Conservation (phyloP, 176 grass and related monocot genomes). For the Areca catechu region DNA sequence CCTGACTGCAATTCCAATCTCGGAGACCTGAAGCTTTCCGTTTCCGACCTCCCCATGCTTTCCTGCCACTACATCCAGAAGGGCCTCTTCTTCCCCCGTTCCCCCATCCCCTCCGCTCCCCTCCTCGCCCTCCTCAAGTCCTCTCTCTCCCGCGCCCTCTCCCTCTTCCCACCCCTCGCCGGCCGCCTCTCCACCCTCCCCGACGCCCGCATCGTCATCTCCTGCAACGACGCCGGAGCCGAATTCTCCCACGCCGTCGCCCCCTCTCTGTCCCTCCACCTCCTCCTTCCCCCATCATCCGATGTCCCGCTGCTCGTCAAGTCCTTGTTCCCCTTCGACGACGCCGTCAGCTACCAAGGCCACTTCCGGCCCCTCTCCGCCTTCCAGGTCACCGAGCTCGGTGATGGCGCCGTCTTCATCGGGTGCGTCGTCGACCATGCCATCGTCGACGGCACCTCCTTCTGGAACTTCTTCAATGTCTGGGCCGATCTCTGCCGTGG, state of each 20-base stretch:
- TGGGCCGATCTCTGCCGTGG: slow-evolving; percentile 81
- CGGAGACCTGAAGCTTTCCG: slow-evolving; percentile 62
- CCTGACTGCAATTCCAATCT: slow-evolving; percentile 39
- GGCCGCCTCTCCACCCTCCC: slow-evolving; percentile 67
- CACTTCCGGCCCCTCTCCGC: slow-evolving; percentile 67
- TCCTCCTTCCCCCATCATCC: slow-evolving; percentile 42
- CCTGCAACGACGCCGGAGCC: slow-evolving; percentile 70
- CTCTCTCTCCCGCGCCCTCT: slow-evolving; percentile 53
- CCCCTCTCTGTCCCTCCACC: slow-evolving; percentile 26
- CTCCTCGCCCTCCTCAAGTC: slow-evolving; percentile 51
- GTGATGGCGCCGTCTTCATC: slow-evolving; percentile 71
- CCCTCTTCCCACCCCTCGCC: slow-evolving; percentile 48
- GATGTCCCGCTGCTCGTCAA: slow-evolving; percentile 62
- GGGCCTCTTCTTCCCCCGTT: slow-evolving; percentile 71
- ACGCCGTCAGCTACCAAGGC: slow-evolving; percentile 65
- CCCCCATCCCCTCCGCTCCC: slow-evolving; percentile 40
- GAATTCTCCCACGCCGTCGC: slow-evolving; percentile 62
- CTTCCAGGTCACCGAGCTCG: slow-evolving; percentile 84
- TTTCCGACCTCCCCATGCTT: slow-evolving; percentile 96
- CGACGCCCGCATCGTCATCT: slow-evolving; percentile 53
- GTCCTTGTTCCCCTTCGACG: slow-evolving; percentile 76
- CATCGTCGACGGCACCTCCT: slow-evolving; percentile 84
- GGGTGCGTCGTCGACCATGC: slow-evolving; percentile 75
- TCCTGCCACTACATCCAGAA: slow-evolving; percentile 99
- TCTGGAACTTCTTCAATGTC: slow-evolving; percentile 85